Evolutionary conservation across 192 early-diverging fungal species (phyloP), one percentile per base, ranked within the genome.

Genomic region (Entrophospora sp.): DNA sequence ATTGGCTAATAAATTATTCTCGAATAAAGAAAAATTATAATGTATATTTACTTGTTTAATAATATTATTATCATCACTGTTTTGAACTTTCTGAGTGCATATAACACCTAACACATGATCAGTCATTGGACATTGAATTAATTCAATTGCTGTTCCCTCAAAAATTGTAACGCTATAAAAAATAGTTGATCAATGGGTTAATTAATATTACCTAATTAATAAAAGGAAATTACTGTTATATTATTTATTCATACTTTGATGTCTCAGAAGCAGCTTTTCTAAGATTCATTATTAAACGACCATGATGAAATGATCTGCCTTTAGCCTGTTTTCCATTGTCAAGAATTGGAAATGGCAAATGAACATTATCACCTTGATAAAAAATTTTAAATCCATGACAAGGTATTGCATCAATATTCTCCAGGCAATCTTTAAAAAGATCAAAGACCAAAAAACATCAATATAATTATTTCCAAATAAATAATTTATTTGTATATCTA

Each of bases 221-320:
- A n/a, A n/a, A n/a, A n/a, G n/a, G n/a, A n/a, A n/a, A n/a, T n/a
- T n/a, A n/a, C n/a, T n/a, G n/a, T n/a, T n/a, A n/a, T n/a, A n/a
- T n/a, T n/a, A n/a, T n/a, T n/a, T 35, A 25, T n/a, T 34, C 71
- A 61, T 85, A 89, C 88, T 77, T 83, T 36, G 68, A 65, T 66
- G 63, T 73, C 24, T 70, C 74, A 44, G 75, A 72, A 38, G 78
- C 89, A n/a, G 84, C 85, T 27, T 77, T 75, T 34, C 96, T 69
- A 27, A 98, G 64, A 9, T 91, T 92, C 81, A 87, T 87, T 44
- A 98, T 87, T 56, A 98, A 89, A 57, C 90, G 79, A 2, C 96
- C 96, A 38, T 98, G 95, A 65, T 98, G 96, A 73, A 98, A 98
- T 12, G 91, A 89, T 20, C 75, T 64, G 35, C 96, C 94, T 32